These are phyloP conservation scores for Cucurbita ficifolia DNA, from an alignment of 306 rosid species.

Conservation along the genomic window DNA sequence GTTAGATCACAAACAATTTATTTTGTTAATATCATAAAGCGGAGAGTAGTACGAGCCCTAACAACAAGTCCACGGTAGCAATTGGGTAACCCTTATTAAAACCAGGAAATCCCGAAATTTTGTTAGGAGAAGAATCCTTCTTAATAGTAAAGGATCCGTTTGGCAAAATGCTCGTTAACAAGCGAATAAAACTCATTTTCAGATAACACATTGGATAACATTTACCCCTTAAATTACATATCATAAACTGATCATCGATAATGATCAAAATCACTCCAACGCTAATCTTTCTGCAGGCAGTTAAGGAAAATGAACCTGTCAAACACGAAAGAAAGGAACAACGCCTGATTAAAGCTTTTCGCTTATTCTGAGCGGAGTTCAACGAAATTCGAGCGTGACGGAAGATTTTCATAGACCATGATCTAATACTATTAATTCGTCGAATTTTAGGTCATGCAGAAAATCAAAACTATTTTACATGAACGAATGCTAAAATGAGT, in stretches of 20 bases:
- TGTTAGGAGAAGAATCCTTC: neutral
- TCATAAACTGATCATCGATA: neutral
- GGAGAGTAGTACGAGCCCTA: neutral
- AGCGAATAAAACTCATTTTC: neutral
- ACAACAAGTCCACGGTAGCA: no score
- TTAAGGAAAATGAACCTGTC: neutral
- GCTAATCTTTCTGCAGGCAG: neutral
- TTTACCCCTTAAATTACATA: neutral
- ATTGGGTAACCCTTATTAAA: neutral
- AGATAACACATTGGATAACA: neutral
- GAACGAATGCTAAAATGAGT: neutral
- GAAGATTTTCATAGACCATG: neutral
- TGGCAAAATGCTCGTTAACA: neutral
- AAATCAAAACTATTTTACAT: neutral
- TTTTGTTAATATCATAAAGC: neutral
- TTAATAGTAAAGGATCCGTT: neutral
- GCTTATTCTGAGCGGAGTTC: neutral
- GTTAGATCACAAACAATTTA: neutral
- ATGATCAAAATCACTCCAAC: neutral
- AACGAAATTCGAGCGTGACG: neutral
- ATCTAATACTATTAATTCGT: neutral
- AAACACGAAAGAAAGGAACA: neutral
- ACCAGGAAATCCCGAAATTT: neutral
- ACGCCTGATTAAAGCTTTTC: neutral
- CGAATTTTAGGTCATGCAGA: neutral